These are phyloP conservation scores for Kwoniella europaea DNA, from an alignment of 768 basidiomycete species.

Conservation along the genomic window DNA sequence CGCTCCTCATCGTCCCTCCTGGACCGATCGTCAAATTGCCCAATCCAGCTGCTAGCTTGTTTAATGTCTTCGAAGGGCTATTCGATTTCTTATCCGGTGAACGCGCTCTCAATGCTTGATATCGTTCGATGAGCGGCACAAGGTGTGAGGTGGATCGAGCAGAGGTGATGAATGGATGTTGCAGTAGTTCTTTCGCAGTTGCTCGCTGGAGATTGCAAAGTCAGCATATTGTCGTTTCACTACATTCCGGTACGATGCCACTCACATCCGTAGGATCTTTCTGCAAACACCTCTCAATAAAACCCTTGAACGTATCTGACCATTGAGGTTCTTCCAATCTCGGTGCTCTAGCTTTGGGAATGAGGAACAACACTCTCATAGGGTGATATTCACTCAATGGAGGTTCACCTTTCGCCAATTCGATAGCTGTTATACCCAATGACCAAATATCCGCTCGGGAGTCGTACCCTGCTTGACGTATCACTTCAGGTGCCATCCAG, in stretches of 20 bases:
- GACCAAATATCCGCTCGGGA: conserved; percentile 98
- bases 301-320: conserved; percentile 86
- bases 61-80: conserved; percentile 44
- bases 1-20: conserved; percentile 72
- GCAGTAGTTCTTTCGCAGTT: conserved; percentile 85
- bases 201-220: conserved; percentile 68
- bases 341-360: conserved; percentile 94
- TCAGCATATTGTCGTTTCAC: conserved; percentile 17
- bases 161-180: conserved; percentile 87
- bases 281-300: conserved; percentile 84
- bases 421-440: conserved; percentile 95
- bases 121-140: conserved; percentile 83
- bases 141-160: conserved; percentile 83
- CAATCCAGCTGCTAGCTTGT: conserved; percentile 56
- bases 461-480: conserved; percentile 95
- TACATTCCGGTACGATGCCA: neutral
- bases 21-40: conserved; percentile 31
- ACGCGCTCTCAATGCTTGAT: conserved; percentile 75
- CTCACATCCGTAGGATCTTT: conserved; percentile 83
- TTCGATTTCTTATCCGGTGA: conserved; percentile 64
- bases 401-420: conserved; percentile 97
- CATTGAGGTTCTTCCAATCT: conserved; percentile 79
- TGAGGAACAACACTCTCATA: conserved; percentile 96
- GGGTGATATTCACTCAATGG: conserved; percentile 97
- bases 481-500: conserved; percentile 84